Evolutionary conservation across 148 eudicot genomes (phyloP).

Genomic region (Heliamphora exappendiculata): DNA sequence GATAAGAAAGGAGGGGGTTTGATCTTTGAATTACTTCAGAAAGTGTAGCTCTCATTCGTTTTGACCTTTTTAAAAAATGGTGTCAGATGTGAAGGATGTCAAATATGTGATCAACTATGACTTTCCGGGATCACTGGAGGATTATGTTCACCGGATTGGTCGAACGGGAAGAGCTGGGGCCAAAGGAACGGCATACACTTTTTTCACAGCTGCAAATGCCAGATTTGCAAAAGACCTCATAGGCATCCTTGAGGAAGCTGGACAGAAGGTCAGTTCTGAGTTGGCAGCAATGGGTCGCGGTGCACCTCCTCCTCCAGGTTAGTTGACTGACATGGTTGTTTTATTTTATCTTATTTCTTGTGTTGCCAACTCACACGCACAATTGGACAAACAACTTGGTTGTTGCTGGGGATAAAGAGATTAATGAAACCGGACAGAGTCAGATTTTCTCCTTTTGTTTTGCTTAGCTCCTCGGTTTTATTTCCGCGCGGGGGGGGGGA

Average conservation of each 20-base stretch:
- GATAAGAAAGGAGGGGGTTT: background rate
- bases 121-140: constrained; percentile 96
- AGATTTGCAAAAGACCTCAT: constrained; percentile 94
- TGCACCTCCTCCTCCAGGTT: constrained; percentile 96
- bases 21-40: background rate
- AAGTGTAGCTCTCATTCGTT: background rate
- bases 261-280: constrained; percentile 84
- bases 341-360: background rate
- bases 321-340: constrained; percentile 14
- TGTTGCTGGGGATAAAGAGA: background rate
- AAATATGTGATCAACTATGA: constrained; percentile 89
- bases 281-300: constrained; percentile 91
- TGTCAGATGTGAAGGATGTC: constrained; percentile 94
- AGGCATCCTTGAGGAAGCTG: constrained; percentile 87
- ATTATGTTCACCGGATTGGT: constrained; percentile 96
- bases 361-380: background rate
- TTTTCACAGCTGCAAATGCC: constrained; percentile 97
- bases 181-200: constrained; percentile 90
- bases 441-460: background rate
- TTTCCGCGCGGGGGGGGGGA: background rate
- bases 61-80: constrained; percentile 7
- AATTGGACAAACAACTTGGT: background rate
- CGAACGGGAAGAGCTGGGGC: constrained; percentile 99
- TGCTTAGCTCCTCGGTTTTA: background rate
- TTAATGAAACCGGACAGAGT: background rate